phyloP scores from a whole-genome alignment of 352 stramenopile genomes.

The Pythium brassicae region DNA sequence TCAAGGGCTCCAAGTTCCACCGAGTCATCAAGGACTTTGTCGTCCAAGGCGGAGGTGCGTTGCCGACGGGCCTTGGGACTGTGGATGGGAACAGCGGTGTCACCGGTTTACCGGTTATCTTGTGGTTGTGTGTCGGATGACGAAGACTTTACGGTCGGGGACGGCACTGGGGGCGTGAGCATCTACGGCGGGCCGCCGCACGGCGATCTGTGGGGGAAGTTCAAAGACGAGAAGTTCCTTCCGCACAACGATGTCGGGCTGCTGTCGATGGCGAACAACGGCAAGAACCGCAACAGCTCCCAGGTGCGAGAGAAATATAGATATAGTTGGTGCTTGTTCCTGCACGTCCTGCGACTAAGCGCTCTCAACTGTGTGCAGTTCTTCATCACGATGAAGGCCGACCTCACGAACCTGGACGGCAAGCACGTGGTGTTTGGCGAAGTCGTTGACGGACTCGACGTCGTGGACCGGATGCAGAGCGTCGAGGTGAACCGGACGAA shows the following conservation, averaged over 20 bases:
- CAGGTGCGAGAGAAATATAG: slow-evolving; percentile 32
- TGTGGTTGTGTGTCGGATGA: not conserved
- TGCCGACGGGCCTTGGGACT: not conserved
- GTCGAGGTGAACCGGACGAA: slow-evolving; percentile 45
- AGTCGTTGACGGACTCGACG: slow-evolving; percentile 76
- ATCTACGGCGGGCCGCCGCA: slow-evolving; percentile 70
- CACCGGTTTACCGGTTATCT: too few species aligned
- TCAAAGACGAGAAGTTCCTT: slow-evolving; percentile 78
- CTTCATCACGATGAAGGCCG: slow-evolving; percentile 72
- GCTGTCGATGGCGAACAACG: slow-evolving; percentile 81
- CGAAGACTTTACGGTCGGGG: slow-evolving; percentile 16
- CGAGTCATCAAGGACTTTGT: slow-evolving; percentile 93
- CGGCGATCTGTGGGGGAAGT: slow-evolving; percentile 77
- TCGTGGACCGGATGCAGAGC: slow-evolving; percentile 66
- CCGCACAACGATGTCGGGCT: slow-evolving; percentile 68
- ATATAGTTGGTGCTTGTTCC: not conserved
- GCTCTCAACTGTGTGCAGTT: slow-evolving; percentile 28
- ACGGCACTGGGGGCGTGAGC: slow-evolving; percentile 73
- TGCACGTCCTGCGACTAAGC: not conserved
- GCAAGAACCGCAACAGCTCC: slow-evolving; percentile 66
- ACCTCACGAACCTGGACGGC: slow-evolving; percentile 78
- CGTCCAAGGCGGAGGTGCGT: slow-evolving; percentile 71
- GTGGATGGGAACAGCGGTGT: too few species aligned
- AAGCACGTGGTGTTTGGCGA: slow-evolving; percentile 98
- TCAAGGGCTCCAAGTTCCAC: slow-evolving; percentile 89